phyloP scores from a whole-genome alignment of 352 stramenopile species.

The Pythium phragmiticola region DNA sequence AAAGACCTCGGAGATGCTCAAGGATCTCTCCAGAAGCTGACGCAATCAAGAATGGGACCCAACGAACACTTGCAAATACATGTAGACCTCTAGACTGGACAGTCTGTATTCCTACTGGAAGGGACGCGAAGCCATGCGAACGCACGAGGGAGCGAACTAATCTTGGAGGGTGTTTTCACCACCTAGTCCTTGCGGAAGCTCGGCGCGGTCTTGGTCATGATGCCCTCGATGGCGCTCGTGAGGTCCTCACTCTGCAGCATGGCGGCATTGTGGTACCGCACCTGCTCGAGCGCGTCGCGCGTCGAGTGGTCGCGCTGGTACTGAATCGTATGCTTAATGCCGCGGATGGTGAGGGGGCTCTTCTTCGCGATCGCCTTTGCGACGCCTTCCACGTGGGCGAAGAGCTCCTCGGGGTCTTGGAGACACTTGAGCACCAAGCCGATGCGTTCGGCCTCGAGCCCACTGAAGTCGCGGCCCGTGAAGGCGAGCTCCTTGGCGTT shows the following conservation, averaged over 20 bases:
- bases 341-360: conserved; percentile 82
- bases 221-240: conserved; percentile 59
- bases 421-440: conserved; percentile 79
- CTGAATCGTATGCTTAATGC: conserved; percentile 87
- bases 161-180: too few relatives aligned
- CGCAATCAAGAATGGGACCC: not conserved
- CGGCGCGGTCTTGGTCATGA: conserved; percentile 67
- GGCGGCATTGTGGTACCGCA: conserved; percentile 84
- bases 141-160: too few relatives aligned
- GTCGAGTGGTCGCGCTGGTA: conserved; percentile 88
- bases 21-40: conserved; percentile 37
- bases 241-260: conserved; percentile 87
- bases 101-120: too few relatives aligned
- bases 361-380: conserved; percentile 74
- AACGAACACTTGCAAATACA: not conserved
- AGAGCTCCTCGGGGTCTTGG: conserved; percentile 55
- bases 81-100: not conserved
- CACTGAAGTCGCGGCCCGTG: conserved; percentile 80
- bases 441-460: conserved; percentile 68
- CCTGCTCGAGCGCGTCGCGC: conserved; percentile 65
- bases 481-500: conserved; percentile 83
- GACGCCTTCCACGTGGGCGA: conserved; percentile 51
- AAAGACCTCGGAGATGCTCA: conserved; percentile 67
- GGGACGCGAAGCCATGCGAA: too few relatives aligned
- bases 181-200: conserved; percentile 68